A percentile compares a stretch with the other conserved stretches of the same genome.
Conservation (phyloP, 768 basidiomycete genomes). For the Collybia mongolica region DNA sequence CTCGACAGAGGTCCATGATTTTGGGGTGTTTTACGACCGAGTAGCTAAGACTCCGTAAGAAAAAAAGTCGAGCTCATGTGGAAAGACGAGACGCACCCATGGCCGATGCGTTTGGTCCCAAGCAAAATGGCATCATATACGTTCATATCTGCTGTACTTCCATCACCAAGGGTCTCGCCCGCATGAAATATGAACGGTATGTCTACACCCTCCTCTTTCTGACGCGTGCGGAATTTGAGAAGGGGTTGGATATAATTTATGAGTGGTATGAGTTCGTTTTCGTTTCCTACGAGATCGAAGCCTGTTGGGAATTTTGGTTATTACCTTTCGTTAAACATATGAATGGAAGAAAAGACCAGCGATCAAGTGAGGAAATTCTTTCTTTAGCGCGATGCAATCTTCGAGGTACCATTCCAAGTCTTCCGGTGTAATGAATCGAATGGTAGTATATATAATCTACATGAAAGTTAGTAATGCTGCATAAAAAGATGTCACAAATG, state of each 20-base stretch:
- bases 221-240: conserved; percentile 54
- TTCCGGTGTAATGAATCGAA: conserved; percentile 53
- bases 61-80: neutral
- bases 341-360: conserved; percentile 43
- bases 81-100: conserved; percentile 48
- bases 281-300: conserved; percentile 81
- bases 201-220: conserved; percentile 55
- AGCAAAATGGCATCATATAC: conserved; percentile 78
- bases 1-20: conserved; percentile 64
- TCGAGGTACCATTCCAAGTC: conserved; percentile 67
- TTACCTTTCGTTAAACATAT: neutral
- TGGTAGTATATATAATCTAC: conserved; percentile 71
- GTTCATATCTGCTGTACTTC: conserved; percentile 66
- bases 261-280: conserved; percentile 59
- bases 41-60: conserved; percentile 40
- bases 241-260: conserved; percentile 63
- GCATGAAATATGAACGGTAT: conserved; percentile 82
- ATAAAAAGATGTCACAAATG: no score
- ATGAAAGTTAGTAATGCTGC: neutral
- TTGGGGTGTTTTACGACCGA: conserved; percentile 78
- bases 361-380: conserved; percentile 72
- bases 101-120: conserved; percentile 79
- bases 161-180: conserved; percentile 80
- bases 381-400: conserved; percentile 72
- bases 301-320: conserved; percentile 33